Evolutionary conservation across 23 red algal species (phyloP).

Genomic region (Cyanidiococcus yangmingshanensis): DNA sequence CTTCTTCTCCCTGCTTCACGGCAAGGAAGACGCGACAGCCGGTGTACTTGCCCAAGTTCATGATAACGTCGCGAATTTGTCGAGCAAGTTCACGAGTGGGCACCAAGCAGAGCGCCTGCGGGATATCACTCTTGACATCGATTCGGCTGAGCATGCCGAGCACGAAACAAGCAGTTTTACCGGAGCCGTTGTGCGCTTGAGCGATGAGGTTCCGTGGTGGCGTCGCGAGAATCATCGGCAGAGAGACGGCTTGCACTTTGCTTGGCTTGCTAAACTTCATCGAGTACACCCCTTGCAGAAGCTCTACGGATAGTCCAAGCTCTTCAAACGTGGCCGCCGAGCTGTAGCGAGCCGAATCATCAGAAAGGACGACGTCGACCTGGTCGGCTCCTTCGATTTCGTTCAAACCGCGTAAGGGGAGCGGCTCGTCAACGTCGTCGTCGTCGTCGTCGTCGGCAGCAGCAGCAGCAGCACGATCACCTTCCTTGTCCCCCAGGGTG

Average conservation of each 20-base stretch:
- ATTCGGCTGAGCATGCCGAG: constrained; percentile 76
- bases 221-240: constrained; percentile 66
- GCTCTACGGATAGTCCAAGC: constrained; percentile 42
- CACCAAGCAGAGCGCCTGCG: constrained; percentile 86
- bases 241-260: constrained; percentile 85
- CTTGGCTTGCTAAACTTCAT: constrained; percentile 95
- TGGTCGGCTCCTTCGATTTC: constrained; percentile 44
- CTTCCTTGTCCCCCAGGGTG: background rate
- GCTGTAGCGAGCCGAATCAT: constrained; percentile 62
- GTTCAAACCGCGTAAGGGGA: constrained; percentile 39
- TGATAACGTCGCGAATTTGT: constrained; percentile 74
- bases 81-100: constrained; percentile 86
- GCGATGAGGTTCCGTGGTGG: constrained; percentile 65
- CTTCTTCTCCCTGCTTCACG: constrained; percentile 69
- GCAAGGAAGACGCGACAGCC: constrained; percentile 37
- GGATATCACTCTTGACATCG: constrained; percentile 22
- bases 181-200: constrained; percentile 91
- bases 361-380: constrained; percentile 64
- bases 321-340: constrained; percentile 85
- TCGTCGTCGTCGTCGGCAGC: constrained; percentile 8
- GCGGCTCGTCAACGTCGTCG: constrained; percentile 16
- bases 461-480: background rate
- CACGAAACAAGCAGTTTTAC: constrained; percentile 95
- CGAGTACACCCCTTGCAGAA: constrained; percentile 79
- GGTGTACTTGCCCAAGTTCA: constrained; percentile 70